Evolutionary conservation across 2,329 filamentous ascomycete species (phyloP), one percentile per base, ranked within the genome.

Genomic region (Clarireedia monteithiana): DNA sequence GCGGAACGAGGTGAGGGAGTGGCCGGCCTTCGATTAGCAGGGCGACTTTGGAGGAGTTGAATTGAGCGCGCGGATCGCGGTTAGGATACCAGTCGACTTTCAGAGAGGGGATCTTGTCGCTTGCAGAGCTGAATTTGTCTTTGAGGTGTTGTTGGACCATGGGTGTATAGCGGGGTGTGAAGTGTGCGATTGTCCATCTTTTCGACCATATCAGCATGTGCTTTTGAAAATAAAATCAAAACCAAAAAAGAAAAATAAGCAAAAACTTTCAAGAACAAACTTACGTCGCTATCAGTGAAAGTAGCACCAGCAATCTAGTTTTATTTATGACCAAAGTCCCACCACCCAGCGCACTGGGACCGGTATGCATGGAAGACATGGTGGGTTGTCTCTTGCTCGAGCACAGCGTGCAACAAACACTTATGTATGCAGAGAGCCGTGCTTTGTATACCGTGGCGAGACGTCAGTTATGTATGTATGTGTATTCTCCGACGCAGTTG

Each of bases 21-120:
- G 75, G 64, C 1, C 79, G 75, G 67, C 76, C 76, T 66, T 82
- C 79, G 59, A 83, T 75, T 15, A 83, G 71, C 7, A 83, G 73
- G 23, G 78, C 80, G 42, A 82, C 72, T 66, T 67, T 67, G 39
- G 36, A 75, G 17, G 70, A 63, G 62, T 81, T 79, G 59, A 65
- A 69, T 62, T 65, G 48, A 62, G 62, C 20, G 63, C 61, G 53
- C 60, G 58, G 50, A 56, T 59, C 53, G 63, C 48, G 52, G 50
- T 58, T 12, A 60, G 66, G 36, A 64, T 67, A 62, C 65, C 65
- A 69, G 50, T 67, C 63, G 38, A 68, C 62, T 56, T 68, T 66
- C 38, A 69, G 54, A 2, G 62, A 58, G 6, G 67, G 66, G 2
- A 69, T 50, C 42, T 67, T 64, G 24, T 66, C 59, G 23, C 64